Evolutionary conservation across 306 rosid genomes (phyloP), one percentile per base, ranked within the genome.

Genomic region (Cicer judaicum): DNA sequence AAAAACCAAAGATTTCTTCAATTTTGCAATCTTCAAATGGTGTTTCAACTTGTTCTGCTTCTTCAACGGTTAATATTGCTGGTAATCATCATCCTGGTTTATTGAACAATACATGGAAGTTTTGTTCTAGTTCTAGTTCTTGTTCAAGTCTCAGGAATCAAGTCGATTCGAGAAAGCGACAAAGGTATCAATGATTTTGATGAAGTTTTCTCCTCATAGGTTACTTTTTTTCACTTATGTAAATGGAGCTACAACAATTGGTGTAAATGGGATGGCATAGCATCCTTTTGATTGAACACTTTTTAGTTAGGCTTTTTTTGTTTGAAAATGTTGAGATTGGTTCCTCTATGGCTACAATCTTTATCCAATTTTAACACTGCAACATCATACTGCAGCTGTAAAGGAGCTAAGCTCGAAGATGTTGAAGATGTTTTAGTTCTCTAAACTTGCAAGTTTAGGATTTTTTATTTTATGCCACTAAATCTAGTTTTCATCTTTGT

Each of bases 191-290:
- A 46, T 88, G 86, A 88, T 64, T 75, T 73, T 44, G 61, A 44
- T 68, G 21, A 21, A 44, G 8, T 73, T 76, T 64, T 49, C 42
- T 10, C 73, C n/a, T 29, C 34, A 29, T 29, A 29, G 34, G 34
- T 29, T 29, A 29, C 0, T 29, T 29, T 29, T 29, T 29, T 29
- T 29, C 34, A 29, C 0, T 66, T 2, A 29, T 71, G 79, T 42
- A 74, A 68, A 69, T 78, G 55, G 56, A 75, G 61, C 68, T 72
- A 44, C 56, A 50, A 63, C 66, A 65, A 73, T 72, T 75, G 85
- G 67, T 87, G 90, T 85, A 88, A 82, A 89, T 87, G 85, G 82
- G 79, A 88, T 87, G 86, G 81, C 81, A 78, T 76, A 86, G 24
- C 77, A 74, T 54, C 71, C 56, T 68, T 80, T 75, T 81, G 77